Conservation (phyloP, 306 rosid genomes). For the Calophaca sinica region DNA sequence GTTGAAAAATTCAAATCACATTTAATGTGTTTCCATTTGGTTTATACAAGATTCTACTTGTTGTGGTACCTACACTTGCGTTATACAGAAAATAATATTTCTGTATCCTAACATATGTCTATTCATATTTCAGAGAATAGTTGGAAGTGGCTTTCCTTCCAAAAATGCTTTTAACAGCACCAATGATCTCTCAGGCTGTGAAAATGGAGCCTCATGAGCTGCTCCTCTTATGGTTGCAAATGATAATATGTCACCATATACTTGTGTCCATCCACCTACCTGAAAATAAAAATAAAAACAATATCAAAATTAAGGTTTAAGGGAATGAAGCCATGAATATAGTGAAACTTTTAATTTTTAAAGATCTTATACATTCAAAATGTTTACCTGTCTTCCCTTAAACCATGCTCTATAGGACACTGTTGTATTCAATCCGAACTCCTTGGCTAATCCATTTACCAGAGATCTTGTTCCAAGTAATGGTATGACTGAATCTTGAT, state of each 20-base stretch:
- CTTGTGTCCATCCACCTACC: slow-evolving; percentile 69
- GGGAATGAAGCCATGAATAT: background rate
- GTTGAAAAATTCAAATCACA: slow-evolving; percentile 7
- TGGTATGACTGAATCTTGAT: slow-evolving; percentile 62
- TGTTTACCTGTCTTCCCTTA: slow-evolving; percentile 56
- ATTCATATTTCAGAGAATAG: slow-evolving; percentile 16
- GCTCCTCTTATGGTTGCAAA: slow-evolving; percentile 67
- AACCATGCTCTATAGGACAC: slow-evolving; percentile 67
- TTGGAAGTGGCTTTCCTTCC: slow-evolving; percentile 59
- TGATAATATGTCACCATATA: slow-evolving; percentile 56
- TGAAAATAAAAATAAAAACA: slow-evolving; percentile 2
- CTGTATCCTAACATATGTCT: no score
- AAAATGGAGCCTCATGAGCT: slow-evolving; percentile 57
- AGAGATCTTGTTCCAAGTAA: slow-evolving; percentile 55
- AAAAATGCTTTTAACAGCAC: slow-evolving; percentile 48
- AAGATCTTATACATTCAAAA: background rate
- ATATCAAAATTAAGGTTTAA: background rate
- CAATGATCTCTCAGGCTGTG: slow-evolving; percentile 64
- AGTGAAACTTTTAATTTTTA: background rate
- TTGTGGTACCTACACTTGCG: slow-evolving; percentile 3
- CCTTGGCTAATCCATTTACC: slow-evolving; percentile 53
- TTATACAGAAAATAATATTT: background rate
- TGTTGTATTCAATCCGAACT: slow-evolving; percentile 50
- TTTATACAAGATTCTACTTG: background rate
- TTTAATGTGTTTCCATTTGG: background rate